Conservation (phyloP, 768 basidiomycete genomes). For the Suillus lakei region DNA sequence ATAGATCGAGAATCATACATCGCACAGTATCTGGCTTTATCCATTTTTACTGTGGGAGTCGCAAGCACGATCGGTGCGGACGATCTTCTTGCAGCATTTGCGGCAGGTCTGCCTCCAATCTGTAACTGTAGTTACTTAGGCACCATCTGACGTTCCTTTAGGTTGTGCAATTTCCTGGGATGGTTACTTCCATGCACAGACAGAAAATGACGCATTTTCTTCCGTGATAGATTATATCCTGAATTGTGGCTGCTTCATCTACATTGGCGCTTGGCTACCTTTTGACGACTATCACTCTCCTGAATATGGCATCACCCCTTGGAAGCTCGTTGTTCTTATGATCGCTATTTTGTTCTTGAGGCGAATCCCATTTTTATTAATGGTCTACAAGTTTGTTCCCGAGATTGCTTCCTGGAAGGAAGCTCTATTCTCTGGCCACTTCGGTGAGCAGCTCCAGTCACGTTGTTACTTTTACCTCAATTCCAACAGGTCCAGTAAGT, state of each 20-base stretch:
- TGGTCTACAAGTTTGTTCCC: constrained; percentile 86
- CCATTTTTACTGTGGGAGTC: constrained; percentile 78
- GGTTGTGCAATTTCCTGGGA: constrained; percentile 94
- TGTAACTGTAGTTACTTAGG: not conserved
- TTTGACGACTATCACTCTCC: constrained; percentile 61
- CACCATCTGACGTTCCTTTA: constrained; percentile 34
- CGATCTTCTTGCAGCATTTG: constrained; percentile 83
- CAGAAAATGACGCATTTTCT: constrained; percentile 85
- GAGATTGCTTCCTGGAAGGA: constrained; percentile 86
- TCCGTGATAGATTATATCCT: constrained; percentile 89
- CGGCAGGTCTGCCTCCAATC: constrained; percentile 57
- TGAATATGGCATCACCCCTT: constrained; percentile 65
- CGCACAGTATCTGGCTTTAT: constrained; percentile 77
- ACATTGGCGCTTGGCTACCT: constrained; percentile 87
- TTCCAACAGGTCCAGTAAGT: no score
- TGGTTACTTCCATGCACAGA: constrained; percentile 77
- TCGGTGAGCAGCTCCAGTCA: constrained; percentile 53
- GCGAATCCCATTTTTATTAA: constrained; percentile 36
- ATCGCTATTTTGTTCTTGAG: constrained; percentile 73
- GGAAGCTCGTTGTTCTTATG: constrained; percentile 72
- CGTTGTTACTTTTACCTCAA: no score
- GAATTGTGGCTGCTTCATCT: constrained; percentile 81
- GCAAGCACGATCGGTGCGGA: constrained; percentile 43
- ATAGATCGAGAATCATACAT: constrained; percentile 87
- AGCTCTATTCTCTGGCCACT: constrained; percentile 91